Evolutionary conservation across 106 monocot species (phyloP), one percentile per base, ranked within the genome.

Genomic region (Acorus calamus): DNA sequence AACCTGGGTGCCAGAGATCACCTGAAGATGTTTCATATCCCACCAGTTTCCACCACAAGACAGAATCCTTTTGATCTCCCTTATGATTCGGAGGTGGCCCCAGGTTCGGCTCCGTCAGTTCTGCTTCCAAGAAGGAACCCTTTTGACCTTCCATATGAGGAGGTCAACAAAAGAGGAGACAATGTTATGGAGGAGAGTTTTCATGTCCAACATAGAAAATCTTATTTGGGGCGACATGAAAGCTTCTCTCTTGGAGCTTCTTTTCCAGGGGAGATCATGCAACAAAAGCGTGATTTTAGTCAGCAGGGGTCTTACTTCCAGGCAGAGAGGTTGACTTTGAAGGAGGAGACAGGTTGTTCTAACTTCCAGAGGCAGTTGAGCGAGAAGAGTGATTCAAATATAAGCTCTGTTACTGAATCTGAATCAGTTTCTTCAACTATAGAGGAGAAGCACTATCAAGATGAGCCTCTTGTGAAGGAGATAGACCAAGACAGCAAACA

Each of bases 21-120:
- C 5, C 12, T 71, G 8, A 76, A 80, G 49, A 62, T 14, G 42
- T 54, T 75, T 52, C 85, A 85, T 65, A 72, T 91, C 77, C 70
- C 78, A 51, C 52, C 79, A 0, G 49, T 88, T 62, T 80, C 71
- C 64, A 88, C 74, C 42, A 75, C 76, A 28, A 82, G 78, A 68
- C 55, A 53, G 5, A 92, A 85, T 55, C 88, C 87, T 46, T 91
- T 88, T 73, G 87, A 92, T 83, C 56, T 81, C 50, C 86, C 76
- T 6, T 76, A 69, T 69, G 82, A 78, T 79, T 53, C 66, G n/a
- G 78, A 96, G 56, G 83, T 78, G 44, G 69, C 92, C 64, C 96
- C 96, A 12, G 77, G 77, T 49, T 82, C 90, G 5, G 86, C 86
- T 71, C 87, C 84, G 61, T 81, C 90, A 28, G 67, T 79, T 49